These are phyloP conservation scores for Calocybe gambosa DNA, from an alignment of 1,284 basidiomycete species.

Conservation along the genomic window DNA sequence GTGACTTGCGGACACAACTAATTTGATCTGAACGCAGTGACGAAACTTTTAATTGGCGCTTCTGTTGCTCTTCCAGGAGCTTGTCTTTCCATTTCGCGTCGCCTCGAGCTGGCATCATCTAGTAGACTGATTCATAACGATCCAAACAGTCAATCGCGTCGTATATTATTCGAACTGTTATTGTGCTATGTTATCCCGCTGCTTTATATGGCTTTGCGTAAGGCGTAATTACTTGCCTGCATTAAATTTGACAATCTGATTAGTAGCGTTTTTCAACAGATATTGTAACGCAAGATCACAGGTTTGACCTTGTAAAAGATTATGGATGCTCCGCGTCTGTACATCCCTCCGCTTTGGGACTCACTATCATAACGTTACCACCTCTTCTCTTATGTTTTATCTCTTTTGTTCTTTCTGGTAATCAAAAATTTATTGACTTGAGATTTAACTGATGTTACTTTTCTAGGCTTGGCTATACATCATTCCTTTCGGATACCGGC, in stretches of 20 bases:
- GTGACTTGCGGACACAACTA: neutral
- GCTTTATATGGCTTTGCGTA: conserved; percentile 54
- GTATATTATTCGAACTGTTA: conserved; percentile 39
- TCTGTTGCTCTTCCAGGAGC: conserved; percentile 54
- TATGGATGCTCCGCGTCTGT: conserved; percentile 60
- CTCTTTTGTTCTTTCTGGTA: conserved; percentile 38
- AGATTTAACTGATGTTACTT: conserved; percentile 2
- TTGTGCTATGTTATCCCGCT: conserved; percentile 52
- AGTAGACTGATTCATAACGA: conserved; percentile 25
- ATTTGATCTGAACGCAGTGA: conserved; percentile 27
- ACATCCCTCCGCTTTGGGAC: conserved; percentile 43
- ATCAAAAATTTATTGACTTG: conserved; percentile 14
- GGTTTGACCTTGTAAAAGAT: conserved; percentile 60
- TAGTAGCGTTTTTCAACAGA: conserved; percentile 33
- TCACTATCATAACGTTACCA: conserved; percentile 54
- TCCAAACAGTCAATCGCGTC: conserved; percentile 26
- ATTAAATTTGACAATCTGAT: no score
- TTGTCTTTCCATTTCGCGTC: conserved; percentile 47
- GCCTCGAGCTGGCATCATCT: conserved; percentile 42
- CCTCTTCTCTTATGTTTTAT: conserved; percentile 42
- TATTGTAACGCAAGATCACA: conserved; percentile 57
- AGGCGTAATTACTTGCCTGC: no score
- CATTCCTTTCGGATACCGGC: conserved; percentile 13
- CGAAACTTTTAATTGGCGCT: conserved; percentile 35
- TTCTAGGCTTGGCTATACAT: conserved; percentile 14